These are phyloP conservation scores for Alternaria sp. DNA, from an alignment of 2,329 filamentous ascomycete species.

Conservation along the genomic window DNA sequence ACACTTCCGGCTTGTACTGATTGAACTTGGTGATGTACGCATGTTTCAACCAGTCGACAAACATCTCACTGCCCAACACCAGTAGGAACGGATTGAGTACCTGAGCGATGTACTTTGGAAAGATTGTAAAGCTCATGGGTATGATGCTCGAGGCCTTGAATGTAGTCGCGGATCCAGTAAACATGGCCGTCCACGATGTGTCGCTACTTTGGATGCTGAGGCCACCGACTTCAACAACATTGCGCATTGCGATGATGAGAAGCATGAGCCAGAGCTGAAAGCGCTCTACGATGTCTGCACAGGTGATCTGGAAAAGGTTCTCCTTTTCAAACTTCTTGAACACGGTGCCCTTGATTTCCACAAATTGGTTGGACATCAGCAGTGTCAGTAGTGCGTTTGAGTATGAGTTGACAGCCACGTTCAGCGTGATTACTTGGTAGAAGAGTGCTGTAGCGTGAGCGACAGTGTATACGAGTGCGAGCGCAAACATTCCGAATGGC, in stretches of 20 bases:
- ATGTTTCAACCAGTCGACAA: constrained; percentile 97
- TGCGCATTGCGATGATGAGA: constrained; percentile 92
- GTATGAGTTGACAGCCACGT: constrained; percentile 98
- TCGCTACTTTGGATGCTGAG: constrained; percentile 64
- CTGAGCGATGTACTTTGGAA: constrained; percentile 87
- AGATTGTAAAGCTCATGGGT: constrained; percentile 87
- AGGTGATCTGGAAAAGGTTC: constrained; percentile 94
- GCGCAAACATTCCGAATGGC: constrained; percentile 88
- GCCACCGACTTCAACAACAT: constrained; percentile 93
- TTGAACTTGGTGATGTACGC: constrained; percentile 99
- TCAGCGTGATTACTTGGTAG: constrained; percentile 96
- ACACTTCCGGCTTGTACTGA: constrained; percentile 90
- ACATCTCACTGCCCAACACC: constrained; percentile 93
- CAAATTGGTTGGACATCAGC: constrained; percentile 95
- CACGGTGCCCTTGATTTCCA: constrained; percentile 97
- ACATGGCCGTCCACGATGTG: constrained; percentile 44
- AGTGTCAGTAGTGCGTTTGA: constrained; percentile 94
- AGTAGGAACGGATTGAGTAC: constrained; percentile 92
- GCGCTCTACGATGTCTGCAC: constrained; percentile 93
- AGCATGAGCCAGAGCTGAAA: constrained; percentile 99
- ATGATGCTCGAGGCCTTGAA: constrained; percentile 76
- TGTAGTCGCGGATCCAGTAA: constrained; percentile 53
- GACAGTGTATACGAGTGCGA: constrained; percentile 87
- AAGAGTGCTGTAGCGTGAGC: constrained; percentile 88
- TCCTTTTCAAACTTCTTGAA: constrained; percentile 99